Percentiles rank a stretch among this genome's conserved stretches.
These are phyloP conservation scores for Russula olivacea DNA, from an alignment of 768 basidiomycete genomes.

Conservation along the genomic window DNA sequence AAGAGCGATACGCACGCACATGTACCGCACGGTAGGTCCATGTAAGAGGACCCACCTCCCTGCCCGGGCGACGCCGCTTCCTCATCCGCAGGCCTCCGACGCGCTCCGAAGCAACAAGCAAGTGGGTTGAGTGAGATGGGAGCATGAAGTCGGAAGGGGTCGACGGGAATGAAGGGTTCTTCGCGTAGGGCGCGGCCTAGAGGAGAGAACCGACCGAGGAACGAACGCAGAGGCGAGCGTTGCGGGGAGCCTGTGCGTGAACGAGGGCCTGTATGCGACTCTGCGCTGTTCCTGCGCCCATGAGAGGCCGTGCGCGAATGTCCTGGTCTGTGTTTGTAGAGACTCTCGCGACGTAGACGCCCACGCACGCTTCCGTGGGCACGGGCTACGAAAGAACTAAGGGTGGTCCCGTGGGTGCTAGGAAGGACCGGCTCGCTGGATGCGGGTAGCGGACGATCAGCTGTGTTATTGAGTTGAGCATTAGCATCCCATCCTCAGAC, in stretches of 20 bases:
- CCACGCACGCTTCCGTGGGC: conserved; percentile 9
- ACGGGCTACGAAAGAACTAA: conserved; percentile 15
- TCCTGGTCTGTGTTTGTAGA: conserved; percentile 7
- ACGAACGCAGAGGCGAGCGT: conserved; percentile 44
- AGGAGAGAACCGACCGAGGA: conserved; percentile 48
- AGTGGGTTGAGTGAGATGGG: conserved; percentile 15
- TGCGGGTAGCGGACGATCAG: conserved; percentile 10
- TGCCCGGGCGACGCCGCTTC: not conserved
- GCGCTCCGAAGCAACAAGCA: conserved; percentile 11
- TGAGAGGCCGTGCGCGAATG: conserved; percentile 24
- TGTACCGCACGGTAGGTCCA: not conserved
- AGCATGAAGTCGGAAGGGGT: conserved; percentile 33
- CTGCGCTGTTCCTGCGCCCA: conserved; percentile 27
- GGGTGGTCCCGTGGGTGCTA: not conserved
- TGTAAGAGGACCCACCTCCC: not conserved
- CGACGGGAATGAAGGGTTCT: conserved; percentile 35
- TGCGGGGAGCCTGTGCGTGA: conserved; percentile 37
- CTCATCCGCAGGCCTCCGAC: not conserved
- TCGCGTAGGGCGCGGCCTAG: conserved; percentile 45
- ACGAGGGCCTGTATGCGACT: conserved; percentile 31
- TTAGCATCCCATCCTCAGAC: not conserved
- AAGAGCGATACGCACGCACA: conserved; percentile 24
- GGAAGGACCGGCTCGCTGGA: conserved; percentile 22
- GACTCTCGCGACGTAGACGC: not conserved
- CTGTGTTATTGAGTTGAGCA: not conserved